Evolutionary conservation across 768 basidiomycete species (phyloP), one percentile per base, ranked within the genome.

Genomic region (Tulasnella sp.): DNA sequence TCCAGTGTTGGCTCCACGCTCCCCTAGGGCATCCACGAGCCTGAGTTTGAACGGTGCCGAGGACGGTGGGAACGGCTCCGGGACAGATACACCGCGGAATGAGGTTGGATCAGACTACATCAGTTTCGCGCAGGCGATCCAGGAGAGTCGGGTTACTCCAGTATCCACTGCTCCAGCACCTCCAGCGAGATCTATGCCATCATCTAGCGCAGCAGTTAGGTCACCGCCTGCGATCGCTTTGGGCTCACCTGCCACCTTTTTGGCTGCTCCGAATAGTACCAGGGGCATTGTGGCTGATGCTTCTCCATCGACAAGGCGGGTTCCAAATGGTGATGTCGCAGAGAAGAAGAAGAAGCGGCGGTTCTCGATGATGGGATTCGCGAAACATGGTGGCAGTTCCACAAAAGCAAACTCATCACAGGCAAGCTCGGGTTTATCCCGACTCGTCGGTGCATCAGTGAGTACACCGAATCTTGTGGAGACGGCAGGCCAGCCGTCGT

Each of bases 101-200:
- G 62, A 53, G 30, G 61, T 30, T 3, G 50, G 59, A 9, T 43
- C 30, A 2, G 50, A 51, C 34, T 53, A 56, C 51, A 53, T 60
- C 50, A 61, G 60, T 45, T 51, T 53, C 10, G 62, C 47, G 4
- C 59, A 51, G 23, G 51, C 51, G 30, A 27, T 60, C 1, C 27
- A 24, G 8, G 59, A 60, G 41, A 51, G 59, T 27, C 44, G 50
- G 45, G 19, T 62, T 24, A n/a, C 19, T n/a, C 51, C 58, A 9
- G 47, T 44, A 30, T n/a, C n/a, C 23, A 11, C 41, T 34, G 17
- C 44, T 49, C 24, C 30, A 11, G 15, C 42, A 24, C 4, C 23
- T 23, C 26, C 41, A 5, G 8, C 30, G 7, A 34, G 4, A 19
- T n/a, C 13, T 29, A 34, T 34, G 8, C 44, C 23, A 4, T 7